Conservation (phyloP, 2,329 filamentous ascomycete genomes). For the Ophiognomonia clavigignenti-juglandacearum region DNA sequence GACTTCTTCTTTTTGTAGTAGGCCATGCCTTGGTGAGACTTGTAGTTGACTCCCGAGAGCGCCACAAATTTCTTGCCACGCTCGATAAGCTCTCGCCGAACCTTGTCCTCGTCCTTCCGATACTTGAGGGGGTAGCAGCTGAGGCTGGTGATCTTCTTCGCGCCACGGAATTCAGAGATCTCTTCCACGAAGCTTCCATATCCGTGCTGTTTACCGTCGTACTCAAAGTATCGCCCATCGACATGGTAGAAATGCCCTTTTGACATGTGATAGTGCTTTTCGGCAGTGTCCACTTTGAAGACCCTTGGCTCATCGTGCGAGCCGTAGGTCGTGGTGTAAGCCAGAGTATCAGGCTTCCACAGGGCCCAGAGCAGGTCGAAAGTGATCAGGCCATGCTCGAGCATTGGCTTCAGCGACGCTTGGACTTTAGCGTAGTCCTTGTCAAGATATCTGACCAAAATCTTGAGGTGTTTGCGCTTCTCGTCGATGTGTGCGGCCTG, state of each 20-base stretch:
- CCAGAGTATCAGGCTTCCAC: constrained; percentile 81
- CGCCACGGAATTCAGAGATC: constrained; percentile 71
- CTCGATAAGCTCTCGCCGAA: constrained; percentile 66
- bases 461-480: constrained; percentile 62
- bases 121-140: constrained; percentile 74
- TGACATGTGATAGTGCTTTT: constrained; percentile 64
- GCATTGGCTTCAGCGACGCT: constrained; percentile 71
- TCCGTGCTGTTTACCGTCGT: constrained; percentile 81
- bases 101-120: constrained; percentile 63
- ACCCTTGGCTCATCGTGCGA: constrained; percentile 70
- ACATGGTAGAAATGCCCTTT: constrained; percentile 72
- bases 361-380: constrained; percentile 87
- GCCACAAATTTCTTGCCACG: constrained; percentile 80
- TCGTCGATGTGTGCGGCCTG: constrained; percentile 50
- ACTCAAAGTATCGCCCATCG: constrained; percentile 78
- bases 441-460: constrained; percentile 37
- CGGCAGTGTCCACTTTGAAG: constrained; percentile 75
- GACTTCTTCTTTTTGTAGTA: constrained; percentile 77
- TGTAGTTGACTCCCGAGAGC: constrained; percentile 79
- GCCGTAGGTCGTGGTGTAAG: constrained; percentile 73
- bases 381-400: constrained; percentile 78
- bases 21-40: constrained; percentile 75
- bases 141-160: constrained; percentile 76
- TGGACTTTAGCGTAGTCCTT: constrained; percentile 75
- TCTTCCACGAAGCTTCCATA: constrained; percentile 66